Conservation (phyloP, 306 rosid species). For the Sindora glabra region DNA sequence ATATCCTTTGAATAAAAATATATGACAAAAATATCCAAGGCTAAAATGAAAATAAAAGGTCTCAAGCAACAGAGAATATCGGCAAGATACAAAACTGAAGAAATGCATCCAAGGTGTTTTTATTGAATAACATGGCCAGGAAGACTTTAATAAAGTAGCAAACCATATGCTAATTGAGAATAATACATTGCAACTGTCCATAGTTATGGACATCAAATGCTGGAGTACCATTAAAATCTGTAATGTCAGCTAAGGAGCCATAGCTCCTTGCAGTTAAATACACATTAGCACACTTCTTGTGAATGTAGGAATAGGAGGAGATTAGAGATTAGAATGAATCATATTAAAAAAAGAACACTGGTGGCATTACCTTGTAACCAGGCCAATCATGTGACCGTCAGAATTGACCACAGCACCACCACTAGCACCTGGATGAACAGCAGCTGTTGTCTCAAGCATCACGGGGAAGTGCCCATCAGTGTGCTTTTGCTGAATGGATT, state of each 20-base stretch:
- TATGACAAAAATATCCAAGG: neutral
- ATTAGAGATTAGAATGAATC: neutral
- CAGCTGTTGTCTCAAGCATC: conserved; percentile 93
- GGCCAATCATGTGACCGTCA: conserved; percentile 87
- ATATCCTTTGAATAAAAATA: neutral
- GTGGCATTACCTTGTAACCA: conserved; percentile 70
- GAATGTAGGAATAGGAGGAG: neutral
- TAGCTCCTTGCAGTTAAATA: neutral
- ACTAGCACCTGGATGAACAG: conserved; percentile 97
- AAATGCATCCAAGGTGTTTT: neutral
- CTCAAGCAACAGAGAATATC: neutral
- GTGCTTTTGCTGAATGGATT: conserved; percentile 30
- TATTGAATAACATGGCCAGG: neutral
- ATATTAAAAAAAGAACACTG: neutral
- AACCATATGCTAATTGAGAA: neutral
- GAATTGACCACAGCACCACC: conserved; percentile 89
- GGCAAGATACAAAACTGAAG: neutral
- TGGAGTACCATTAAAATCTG: neutral
- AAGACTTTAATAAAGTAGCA: neutral
- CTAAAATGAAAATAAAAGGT: neutral
- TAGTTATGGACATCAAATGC: neutral
- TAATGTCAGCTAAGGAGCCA: neutral
- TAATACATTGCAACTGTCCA: neutral
- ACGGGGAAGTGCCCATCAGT: conserved; percentile 39
- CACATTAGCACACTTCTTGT: neutral